Percentiles rank a stretch among this genome's conserved stretches.
Evolutionary conservation across 2,329 filamentous ascomycete genomes (phyloP).

Genomic region (Corinectria fuckeliana): DNA sequence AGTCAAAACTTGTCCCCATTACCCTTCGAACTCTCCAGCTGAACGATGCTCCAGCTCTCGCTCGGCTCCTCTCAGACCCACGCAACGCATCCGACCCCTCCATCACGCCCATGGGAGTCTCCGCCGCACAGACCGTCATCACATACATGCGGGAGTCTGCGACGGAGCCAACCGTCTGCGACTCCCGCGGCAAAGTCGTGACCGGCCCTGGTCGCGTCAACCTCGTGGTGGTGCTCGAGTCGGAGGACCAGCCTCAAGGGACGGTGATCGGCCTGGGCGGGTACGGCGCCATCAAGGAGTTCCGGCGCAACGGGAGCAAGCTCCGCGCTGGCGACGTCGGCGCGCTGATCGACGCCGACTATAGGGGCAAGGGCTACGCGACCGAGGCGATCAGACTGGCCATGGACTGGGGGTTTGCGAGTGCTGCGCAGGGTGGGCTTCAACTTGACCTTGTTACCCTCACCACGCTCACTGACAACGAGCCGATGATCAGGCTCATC

Average conservation of each 20-base stretch:
- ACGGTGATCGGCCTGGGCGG: conserved; percentile 12
- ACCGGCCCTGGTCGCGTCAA: conserved; percentile 12
- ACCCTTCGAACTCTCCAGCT: not conserved
- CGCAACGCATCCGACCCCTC: conserved; percentile 10
- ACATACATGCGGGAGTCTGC: conserved; percentile 11
- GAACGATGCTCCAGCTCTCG: conserved; percentile 2
- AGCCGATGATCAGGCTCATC: not conserved
- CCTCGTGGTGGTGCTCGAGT: conserved; percentile 4
- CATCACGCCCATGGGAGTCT: conserved; percentile 6
- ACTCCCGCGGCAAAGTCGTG: not conserved
- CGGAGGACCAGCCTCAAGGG: not conserved
- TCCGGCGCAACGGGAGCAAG: not conserved
- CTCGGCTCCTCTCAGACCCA: conserved; percentile 12
- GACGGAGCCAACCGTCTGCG: not conserved
- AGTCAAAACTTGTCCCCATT: not conserved
- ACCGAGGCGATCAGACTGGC: conserved; percentile 12
- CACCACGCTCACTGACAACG: conserved; percentile 11
- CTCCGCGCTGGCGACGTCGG: conserved; percentile 9
- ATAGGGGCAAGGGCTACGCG: conserved; percentile 12
- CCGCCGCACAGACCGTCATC: conserved; percentile 1
- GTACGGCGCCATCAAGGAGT: conserved; percentile 10
- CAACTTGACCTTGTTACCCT: conserved; percentile 10
- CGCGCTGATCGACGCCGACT: conserved; percentile 8
- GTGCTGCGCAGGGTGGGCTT: conserved; percentile 1
- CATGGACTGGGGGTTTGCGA: conserved; percentile 7